These are phyloP conservation scores for Hippophae tibetana DNA, from an alignment of 306 rosid genomes.

Conservation along the genomic window DNA sequence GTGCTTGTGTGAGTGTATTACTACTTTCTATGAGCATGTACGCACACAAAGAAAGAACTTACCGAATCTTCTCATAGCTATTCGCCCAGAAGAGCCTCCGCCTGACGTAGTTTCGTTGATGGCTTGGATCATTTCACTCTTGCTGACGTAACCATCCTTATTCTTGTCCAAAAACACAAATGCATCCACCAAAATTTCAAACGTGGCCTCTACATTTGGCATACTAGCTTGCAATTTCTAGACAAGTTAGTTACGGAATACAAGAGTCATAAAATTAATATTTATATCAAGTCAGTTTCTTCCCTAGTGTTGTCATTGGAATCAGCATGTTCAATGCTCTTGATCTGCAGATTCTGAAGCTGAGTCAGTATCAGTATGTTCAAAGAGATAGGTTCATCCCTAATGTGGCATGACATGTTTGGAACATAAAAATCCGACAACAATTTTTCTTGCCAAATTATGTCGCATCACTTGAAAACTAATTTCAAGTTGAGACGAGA, in stretches of 20 bases:
- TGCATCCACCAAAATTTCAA: constrained; percentile 79
- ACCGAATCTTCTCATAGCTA: constrained; percentile 95
- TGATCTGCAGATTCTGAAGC: no score
- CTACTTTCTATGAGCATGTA: background rate
- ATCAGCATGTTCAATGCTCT: no score
- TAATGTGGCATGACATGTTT: no score
- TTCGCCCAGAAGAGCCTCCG: constrained; percentile 73
- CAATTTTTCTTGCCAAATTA: no score
- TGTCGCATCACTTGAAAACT: no score
- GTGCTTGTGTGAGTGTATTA: background rate
- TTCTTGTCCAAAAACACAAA: constrained; percentile 95
- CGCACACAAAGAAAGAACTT: constrained; percentile 18
- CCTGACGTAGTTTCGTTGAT: constrained; percentile 80
- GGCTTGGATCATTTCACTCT: constrained; percentile 81
- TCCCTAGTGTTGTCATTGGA: background rate
- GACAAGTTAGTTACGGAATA: constrained; percentile 30
- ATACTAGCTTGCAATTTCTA: constrained; percentile 61
- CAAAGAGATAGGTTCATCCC: no score
- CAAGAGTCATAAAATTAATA: constrained; percentile 11
- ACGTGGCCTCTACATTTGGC: constrained; percentile 77
- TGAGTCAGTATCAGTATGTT: no score
- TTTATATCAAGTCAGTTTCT: background rate
- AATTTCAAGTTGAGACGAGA: no score
- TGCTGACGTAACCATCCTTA: constrained; percentile 89
- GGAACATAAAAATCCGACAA: no score